Evolutionary conservation across 1,139 yeast species (phyloP).

Genomic region (Nakaseomyces nivariensis): DNA sequence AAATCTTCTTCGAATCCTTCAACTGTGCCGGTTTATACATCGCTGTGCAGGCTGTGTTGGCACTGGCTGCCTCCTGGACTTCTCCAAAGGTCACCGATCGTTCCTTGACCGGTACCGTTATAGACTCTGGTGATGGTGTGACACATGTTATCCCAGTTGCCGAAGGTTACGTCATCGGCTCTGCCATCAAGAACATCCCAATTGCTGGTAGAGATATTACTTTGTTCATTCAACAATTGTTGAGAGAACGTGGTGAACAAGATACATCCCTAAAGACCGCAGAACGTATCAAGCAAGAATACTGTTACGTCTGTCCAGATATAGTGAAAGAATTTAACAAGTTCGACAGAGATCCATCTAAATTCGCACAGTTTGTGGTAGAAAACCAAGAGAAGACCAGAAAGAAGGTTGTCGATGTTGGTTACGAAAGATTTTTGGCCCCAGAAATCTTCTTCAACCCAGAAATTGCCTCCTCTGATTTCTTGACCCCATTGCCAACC

Average conservation of each 20-base stretch:
- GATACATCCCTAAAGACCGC: slow-evolving; percentile 94
- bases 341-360: slow-evolving; percentile 88
- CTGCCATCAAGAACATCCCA: slow-evolving; percentile 94
- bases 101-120: slow-evolving; percentile 94
- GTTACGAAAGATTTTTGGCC: slow-evolving; percentile 93
- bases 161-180: slow-evolving; percentile 96
- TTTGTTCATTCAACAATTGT: slow-evolving; percentile 77
- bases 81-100: slow-evolving; percentile 90
- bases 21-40: slow-evolving; percentile 97
- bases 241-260: slow-evolving; percentile 93
- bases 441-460: slow-evolving; percentile 98
- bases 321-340: slow-evolving; percentile 92
- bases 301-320: slow-evolving; percentile 95
- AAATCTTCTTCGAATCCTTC: slow-evolving; percentile 96
- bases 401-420: slow-evolving; percentile 71
- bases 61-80: slow-evolving; percentile 98
- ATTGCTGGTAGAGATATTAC: slow-evolving; percentile 98
- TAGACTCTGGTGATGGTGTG: slow-evolving; percentile 96
- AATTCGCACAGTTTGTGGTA: slow-evolving; percentile 86
- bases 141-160: slow-evolving; percentile 99
- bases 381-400: slow-evolving; percentile 69
- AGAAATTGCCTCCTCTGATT: slow-evolving; percentile 91
- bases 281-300: slow-evolving; percentile 90
- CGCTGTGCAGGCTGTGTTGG: slow-evolving; percentile 97
- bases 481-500: slow-evolving; percentile 87